A percentile compares a stretch with the other conserved stretches of the same genome.
These are phyloP conservation scores for Dysphania ambrosioides DNA, from an alignment of 148 eudicot species.

Conservation along the genomic window DNA sequence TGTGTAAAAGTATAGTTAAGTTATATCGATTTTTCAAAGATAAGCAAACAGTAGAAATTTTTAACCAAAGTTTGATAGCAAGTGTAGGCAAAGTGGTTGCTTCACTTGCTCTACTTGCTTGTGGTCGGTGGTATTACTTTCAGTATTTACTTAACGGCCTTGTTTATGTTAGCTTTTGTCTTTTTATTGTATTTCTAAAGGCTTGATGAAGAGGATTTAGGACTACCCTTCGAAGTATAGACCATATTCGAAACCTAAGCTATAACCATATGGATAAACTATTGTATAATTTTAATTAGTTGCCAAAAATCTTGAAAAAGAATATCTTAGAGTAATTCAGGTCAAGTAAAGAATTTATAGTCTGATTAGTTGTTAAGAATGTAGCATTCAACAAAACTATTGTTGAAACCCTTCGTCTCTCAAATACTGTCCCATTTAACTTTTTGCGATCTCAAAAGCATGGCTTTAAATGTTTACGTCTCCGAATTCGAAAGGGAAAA, in stretches of 20 bases:
- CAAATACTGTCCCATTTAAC: too few species aligned
- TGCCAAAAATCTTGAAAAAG: neutral
- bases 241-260: neutral
- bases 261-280: neutral
- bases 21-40: conserved; percentile 20
- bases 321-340: neutral
- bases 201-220: neutral
- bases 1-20: conserved; percentile 1
- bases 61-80: conserved; percentile 14
- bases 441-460: too few species aligned
- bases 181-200: neutral
- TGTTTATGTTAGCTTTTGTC: neutral
- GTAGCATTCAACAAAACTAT: too few species aligned
- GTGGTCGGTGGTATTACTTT: conserved; percentile 13
- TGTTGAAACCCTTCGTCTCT: too few species aligned
- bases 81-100: conserved; percentile 25
- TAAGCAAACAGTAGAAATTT: conserved; percentile 14
- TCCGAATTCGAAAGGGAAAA: too few species aligned
- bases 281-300: neutral
- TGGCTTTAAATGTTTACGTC: too few species aligned
- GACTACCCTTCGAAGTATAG: conserved; percentile 4
- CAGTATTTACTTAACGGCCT: neutral
- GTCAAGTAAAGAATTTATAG: too few species aligned
- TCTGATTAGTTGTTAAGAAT: too few species aligned
- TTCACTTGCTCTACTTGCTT: conserved; percentile 29